A percentile compares a stretch with the other conserved stretches of the same genome.
These are phyloP conservation scores for Microbotryum saponariae DNA, from an alignment of 1,284 basidiomycete species.

Conservation along the genomic window DNA sequence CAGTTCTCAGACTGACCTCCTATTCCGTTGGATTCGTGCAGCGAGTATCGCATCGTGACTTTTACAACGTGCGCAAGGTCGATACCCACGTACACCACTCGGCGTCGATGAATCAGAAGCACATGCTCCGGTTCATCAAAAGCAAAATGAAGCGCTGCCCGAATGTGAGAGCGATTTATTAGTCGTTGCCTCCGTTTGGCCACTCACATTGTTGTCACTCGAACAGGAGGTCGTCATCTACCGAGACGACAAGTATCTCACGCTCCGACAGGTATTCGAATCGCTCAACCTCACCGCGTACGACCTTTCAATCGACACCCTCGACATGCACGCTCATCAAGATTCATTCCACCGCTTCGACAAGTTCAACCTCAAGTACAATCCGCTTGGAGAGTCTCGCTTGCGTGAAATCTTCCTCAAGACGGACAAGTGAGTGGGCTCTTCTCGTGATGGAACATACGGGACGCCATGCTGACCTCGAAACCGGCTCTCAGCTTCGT, in stretches of 20 bases:
- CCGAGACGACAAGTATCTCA: conserved; percentile 82
- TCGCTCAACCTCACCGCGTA: conserved; percentile 93
- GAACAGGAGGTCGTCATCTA: conserved; percentile 89
- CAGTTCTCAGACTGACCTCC: background rate
- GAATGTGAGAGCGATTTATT: conserved; percentile 39
- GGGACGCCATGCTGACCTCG: background rate
- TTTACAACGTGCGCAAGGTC: conserved; percentile 97
- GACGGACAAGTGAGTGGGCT: conserved; percentile 64
- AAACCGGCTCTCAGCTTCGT: conserved; percentile 49
- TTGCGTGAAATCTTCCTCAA: conserved; percentile 97
- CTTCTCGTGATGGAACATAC: conserved; percentile 23
- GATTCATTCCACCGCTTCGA: conserved; percentile 97
- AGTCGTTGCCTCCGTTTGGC: background rate
- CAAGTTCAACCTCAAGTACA: conserved; percentile 75
- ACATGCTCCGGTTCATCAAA: conserved; percentile 98
- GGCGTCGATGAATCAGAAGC: conserved; percentile 99
- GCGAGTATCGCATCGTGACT: conserved; percentile 76
- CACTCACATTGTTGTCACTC: background rate
- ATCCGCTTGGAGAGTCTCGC: conserved; percentile 89
- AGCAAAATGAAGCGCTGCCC: conserved; percentile 60
- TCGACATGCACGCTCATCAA: conserved; percentile 98
- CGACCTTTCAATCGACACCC: conserved; percentile 95
- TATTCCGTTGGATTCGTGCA: conserved; percentile 34
- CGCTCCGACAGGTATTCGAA: conserved; percentile 87
- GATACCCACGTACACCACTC: conserved; percentile 99